A percentile compares a stretch with the other conserved stretches of the same genome.
These are phyloP conservation scores for Sugiyamaella qingdaonensis DNA, from an alignment of 805 yeast genomes.

Conservation along the genomic window DNA sequence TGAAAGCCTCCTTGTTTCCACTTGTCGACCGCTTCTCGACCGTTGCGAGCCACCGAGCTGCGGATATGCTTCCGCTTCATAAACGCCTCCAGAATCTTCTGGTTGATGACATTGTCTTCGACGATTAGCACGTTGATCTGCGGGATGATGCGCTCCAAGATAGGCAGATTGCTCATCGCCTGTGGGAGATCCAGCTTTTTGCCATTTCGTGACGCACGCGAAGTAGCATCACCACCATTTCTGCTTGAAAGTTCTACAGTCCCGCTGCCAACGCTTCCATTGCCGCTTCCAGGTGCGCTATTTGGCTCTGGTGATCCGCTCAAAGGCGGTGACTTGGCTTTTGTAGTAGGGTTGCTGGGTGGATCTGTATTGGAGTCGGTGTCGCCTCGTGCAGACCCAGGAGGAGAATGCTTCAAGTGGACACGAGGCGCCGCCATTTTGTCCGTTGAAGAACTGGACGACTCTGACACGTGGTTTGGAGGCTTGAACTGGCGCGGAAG, in stretches of 20 bases:
- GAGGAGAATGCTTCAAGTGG: too few species aligned
- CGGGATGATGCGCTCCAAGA: slow-evolving; percentile 62
- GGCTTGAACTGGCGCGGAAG: slow-evolving; percentile 29
- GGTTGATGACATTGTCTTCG: slow-evolving; percentile 94
- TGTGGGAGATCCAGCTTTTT: background rate
- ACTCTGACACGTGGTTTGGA: slow-evolving; percentile 2
- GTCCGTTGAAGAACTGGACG: background rate
- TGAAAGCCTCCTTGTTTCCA: slow-evolving; percentile 96
- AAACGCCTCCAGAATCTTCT: slow-evolving; percentile 84
- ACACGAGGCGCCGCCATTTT: too few species aligned
- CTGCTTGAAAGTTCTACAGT: background rate
- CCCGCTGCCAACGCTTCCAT: background rate
- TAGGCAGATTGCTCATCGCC: slow-evolving; percentile 8
- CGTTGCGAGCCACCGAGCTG: slow-evolving; percentile 84
- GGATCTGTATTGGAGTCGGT: too few species aligned
- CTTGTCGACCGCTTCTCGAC: slow-evolving; percentile 89
- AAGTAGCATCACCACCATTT: background rate
- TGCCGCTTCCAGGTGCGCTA: background rate
- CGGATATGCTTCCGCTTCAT: slow-evolving; percentile 79
- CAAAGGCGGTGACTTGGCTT: too few species aligned
- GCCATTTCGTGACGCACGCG: background rate
- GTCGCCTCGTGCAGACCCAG: too few species aligned
- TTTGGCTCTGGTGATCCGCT: background rate
- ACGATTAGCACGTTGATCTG: slow-evolving; percentile 88
- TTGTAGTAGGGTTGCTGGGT: too few species aligned